Evolutionary conservation across 78 protist species (phyloP).

Genomic region (Pelomyxa schiedti): DNA sequence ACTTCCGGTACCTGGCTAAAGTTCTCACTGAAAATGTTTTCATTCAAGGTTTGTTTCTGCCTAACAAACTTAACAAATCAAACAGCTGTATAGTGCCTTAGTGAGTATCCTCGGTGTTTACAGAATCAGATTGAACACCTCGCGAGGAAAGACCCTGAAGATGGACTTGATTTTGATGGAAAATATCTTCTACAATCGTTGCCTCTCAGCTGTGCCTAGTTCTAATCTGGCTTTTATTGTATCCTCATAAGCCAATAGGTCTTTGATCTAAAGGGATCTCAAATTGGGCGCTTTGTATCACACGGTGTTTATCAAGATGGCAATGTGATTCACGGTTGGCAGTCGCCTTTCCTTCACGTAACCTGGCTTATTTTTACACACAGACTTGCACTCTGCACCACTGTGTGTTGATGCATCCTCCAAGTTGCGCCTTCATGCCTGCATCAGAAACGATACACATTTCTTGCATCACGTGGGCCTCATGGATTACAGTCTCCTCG

Average conservation of each 20-base stretch:
- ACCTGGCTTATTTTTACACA: too few species aligned
- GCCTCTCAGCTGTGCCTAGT: too few species aligned
- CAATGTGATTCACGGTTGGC: slow-evolving; percentile 9
- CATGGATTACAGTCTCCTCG: slow-evolving; percentile 73
- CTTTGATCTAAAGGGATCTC: slow-evolving; percentile 71
- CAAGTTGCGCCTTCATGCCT: slow-evolving; percentile 36
- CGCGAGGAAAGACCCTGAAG: background rate
- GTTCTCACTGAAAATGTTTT: too few species aligned
- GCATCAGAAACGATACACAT: slow-evolving; percentile 63
- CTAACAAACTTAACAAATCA: too few species aligned
- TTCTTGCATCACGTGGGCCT: slow-evolving; percentile 48
- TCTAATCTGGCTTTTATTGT: too few species aligned
- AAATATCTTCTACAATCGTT: slow-evolving; percentile 48
- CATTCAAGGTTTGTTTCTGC: too few species aligned
- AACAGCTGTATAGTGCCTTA: too few species aligned
- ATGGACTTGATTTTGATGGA: slow-evolving; percentile 55
- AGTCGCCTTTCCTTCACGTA: too few species aligned
- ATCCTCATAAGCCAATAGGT: too few species aligned
- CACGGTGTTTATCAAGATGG: slow-evolving; percentile 23
- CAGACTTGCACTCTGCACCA: slow-evolving; percentile 36
- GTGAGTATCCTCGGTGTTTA: too few species aligned
- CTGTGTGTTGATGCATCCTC: slow-evolving; percentile 45
- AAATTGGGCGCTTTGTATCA: slow-evolving; percentile 38
- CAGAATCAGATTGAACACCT: too few species aligned
- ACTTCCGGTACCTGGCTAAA: slow-evolving; percentile 24